Evolutionary conservation across 129 eudicot species (phyloP), one percentile per base, ranked within the genome.

Genomic region (Ambrosia artemisiifolia): DNA sequence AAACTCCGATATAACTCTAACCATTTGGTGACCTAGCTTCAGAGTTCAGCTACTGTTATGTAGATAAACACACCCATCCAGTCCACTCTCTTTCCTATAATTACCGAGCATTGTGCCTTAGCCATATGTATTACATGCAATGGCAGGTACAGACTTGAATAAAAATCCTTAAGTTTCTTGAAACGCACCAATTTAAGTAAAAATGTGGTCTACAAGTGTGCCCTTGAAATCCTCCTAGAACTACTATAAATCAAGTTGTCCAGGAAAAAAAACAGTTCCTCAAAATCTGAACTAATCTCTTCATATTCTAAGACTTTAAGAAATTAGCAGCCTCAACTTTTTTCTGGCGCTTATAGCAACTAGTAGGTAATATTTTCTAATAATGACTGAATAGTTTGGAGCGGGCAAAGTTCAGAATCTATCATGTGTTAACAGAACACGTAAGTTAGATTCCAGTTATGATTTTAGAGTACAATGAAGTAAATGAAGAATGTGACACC

Each of bases 301-400:
- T 67, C 76, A 57, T 54, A 43, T 57, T 30, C 28, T 28, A 11
- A 49, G n/a, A 47, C 19, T n/a, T n/a, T n/a, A 59, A 44, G 76
- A 30, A 53, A 18, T 61, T 43, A 11, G 17, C 8, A 10, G 14
- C 19, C 32, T 34, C 17, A 69, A 49, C 0, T 32, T 49, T 32
- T 44, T 13, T 24, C 17, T 69, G 11, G 28, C n/a, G 46, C 56
- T 55, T 55, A 24, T 28, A 17, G 60, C 28, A 24, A 24, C 28
- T 24, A 24, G 28, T 53, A 53, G 17, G 55, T 10, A 14, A 10
- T 20, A 62, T 46, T 72, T 72, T 9, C 34, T 72, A 46, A 44
- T 47, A 43, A 59, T 61, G 61, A 55, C 38, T 20, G 6, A n/a
- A 38, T 13, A 18, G 20, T 54, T 55, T 38, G 20, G 53, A 11